Base-by-base conservation (phyloP, 2,329 filamentous ascomycete genomes). In the Nannizzia gypsea region DNA sequence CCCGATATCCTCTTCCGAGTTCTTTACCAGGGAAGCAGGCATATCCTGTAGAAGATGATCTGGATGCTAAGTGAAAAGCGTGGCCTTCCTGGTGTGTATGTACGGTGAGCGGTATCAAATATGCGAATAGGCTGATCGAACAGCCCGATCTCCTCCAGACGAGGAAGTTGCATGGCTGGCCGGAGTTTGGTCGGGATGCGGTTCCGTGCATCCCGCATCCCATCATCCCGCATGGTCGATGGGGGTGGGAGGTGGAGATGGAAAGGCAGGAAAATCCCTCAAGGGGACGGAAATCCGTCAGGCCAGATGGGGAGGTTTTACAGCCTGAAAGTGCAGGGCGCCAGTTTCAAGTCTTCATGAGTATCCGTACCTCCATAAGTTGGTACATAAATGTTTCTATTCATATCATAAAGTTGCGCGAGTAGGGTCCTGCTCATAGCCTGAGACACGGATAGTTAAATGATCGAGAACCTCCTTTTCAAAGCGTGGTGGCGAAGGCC, bases 181-280 rank as follows among this genome's bases (percentile, higher is more conserved):
- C 54, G 54, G 54, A 56, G 38, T 20, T 56, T 38, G 54, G 28
- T 56, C 54, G 54, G 54, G 54, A 56, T 40, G 20, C 36, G 36
- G 54, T 24, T 56, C 54, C 54, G 28, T 28, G 31, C 54, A 56
- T 56, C 28, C 31, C 36, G 24, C 52, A 36, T 56, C 13, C 46
- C 46, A 24, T n/a, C n/a, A 48, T 52, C 20, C 9, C 26, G 48
- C 22, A 52, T 46, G 48, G 11, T 28, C 15, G 9, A 52, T 46
- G 48, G 9, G 28, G 24, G 22, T 28, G 26, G 17, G 11, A 46
- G 2, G 42, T 22, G 42, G 42, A 46, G 42, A 9, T 46, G 42
- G 48, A 52, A 5, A 22, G 26, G 22, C 4, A 28, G 48, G n/a
- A 52, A 52, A 52, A 52, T 52, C 48, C 48, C 48, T 52, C 48